Percentiles rank a stretch among this genome's conserved stretches.
Evolutionary conservation across 805 yeast species (phyloP).

Genomic region (Saccharomycopsis sp.): DNA sequence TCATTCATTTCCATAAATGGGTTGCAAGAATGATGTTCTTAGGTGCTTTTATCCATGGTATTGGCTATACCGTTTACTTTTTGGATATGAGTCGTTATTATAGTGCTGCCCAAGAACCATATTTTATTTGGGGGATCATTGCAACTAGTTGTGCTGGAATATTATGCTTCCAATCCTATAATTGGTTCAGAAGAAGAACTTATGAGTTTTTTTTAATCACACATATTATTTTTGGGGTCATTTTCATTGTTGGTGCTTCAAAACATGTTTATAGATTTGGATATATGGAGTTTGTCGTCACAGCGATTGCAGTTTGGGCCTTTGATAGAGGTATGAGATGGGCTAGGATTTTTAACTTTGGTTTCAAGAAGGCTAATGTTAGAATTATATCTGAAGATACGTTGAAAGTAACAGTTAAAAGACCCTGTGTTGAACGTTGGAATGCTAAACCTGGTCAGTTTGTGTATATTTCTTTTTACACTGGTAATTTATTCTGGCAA

Average conservation of each 20-base stretch:
- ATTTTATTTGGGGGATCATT: slow-evolving; percentile 38
- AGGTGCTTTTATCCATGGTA: slow-evolving; percentile 11
- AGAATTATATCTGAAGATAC: slow-evolving; percentile 30
- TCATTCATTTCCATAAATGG: slow-evolving; percentile 63
- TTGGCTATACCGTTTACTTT: slow-evolving; percentile 1
- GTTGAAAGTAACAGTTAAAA: slow-evolving; percentile 30
- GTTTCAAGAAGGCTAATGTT: slow-evolving; percentile 27
- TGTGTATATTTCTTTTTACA: slow-evolving; percentile 47
- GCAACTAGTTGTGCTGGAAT: slow-evolving; percentile 33
- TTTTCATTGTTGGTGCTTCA: slow-evolving; percentile 47
- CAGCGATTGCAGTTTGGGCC: slow-evolving; percentile 57
- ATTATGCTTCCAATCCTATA: slow-evolving; percentile 35
- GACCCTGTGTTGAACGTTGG: slow-evolving; percentile 33
- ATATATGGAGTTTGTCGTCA: slow-evolving; percentile 42
- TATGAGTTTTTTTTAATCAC: slow-evolving; percentile 52
- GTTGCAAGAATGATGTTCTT: slow-evolving; percentile 35
- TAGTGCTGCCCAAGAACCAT: slow-evolving; percentile 19
- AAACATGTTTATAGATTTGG: slow-evolving; percentile 43
- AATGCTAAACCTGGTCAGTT: slow-evolving; percentile 43
- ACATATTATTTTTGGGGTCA: slow-evolving; percentile 47
- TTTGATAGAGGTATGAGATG: slow-evolving; percentile 54
- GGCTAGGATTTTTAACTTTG: slow-evolving; percentile 45
- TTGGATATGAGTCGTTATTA: neutral
- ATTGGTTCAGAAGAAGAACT: slow-evolving; percentile 36
- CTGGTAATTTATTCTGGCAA: slow-evolving; percentile 48